Percentiles rank a stretch among this genome's conserved stretches.
phyloP scores from a whole-genome alignment of 495 filamentous ascomycete species.

The Penicillium coprophilum region DNA sequence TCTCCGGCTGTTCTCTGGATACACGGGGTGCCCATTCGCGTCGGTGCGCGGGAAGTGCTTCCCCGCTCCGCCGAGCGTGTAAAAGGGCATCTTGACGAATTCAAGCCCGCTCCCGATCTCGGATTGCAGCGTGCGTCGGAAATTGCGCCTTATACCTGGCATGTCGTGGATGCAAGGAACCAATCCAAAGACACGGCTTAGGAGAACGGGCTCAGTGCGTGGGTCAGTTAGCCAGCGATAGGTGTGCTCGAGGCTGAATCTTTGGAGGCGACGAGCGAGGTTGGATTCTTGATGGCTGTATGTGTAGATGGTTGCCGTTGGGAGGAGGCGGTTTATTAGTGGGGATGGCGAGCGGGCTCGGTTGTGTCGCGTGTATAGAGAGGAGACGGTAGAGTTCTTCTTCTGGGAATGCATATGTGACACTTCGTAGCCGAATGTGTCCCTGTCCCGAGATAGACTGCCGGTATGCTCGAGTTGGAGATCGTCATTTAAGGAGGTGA shows the following conservation, averaged over 20 bases:
- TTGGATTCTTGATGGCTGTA: constrained; percentile 58
- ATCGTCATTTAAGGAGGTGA: neutral
- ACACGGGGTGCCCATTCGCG: constrained; percentile 18
- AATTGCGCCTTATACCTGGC: constrained; percentile 46
- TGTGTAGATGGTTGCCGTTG: constrained; percentile 29
- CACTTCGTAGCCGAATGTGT: constrained; percentile 26
- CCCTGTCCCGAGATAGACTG: neutral
- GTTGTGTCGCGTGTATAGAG: neutral
- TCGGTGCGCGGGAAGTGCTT: constrained; percentile 46
- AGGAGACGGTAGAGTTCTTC: neutral
- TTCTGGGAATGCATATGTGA: constrained; percentile 2
- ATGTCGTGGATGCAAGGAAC: constrained; percentile 57
- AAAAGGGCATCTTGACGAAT: constrained; percentile 57
- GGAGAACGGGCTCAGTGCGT: constrained; percentile 44
- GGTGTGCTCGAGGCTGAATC: constrained; percentile 63
- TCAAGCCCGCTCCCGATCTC: constrained; percentile 45
- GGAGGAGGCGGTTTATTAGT: constrained; percentile 29
- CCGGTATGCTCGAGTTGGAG: neutral
- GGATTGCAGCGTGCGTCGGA: constrained; percentile 35
- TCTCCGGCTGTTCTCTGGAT: constrained; percentile 24
- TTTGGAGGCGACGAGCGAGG: constrained; percentile 71
- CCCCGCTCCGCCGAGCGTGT: constrained; percentile 66
- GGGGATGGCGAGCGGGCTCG: constrained; percentile 21
- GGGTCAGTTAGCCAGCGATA: constrained; percentile 59
- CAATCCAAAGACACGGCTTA: constrained; percentile 67